These are phyloP conservation scores for Podosphaera aphanis DNA, from an alignment of 2,329 filamentous ascomycete species.

Conservation along the genomic window DNA sequence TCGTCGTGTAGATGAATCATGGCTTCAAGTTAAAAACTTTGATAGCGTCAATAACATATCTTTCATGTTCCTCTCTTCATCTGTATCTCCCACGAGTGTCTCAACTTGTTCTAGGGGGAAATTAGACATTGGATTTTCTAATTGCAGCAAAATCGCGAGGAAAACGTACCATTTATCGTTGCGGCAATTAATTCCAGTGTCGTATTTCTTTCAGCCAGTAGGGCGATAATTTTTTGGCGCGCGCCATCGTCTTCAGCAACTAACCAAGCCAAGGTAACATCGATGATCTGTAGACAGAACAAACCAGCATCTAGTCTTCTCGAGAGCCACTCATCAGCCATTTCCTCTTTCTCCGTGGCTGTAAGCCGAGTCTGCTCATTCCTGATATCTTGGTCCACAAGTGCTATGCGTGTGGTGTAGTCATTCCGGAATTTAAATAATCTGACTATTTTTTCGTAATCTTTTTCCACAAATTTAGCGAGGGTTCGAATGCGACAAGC, in stretches of 20 bases:
- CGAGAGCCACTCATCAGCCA: conserved; percentile 50
- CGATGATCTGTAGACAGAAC: conserved; percentile 60
- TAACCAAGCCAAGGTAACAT: conserved; percentile 74
- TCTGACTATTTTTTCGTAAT: conserved; percentile 64
- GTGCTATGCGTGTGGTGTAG: conserved; percentile 37
- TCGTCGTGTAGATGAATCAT: no score
- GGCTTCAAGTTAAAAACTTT: conserved; percentile 19
- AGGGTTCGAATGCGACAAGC: conserved; percentile 59
- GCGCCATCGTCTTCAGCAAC: conserved; percentile 70
- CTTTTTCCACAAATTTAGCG: conserved; percentile 87
- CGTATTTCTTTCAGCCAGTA: conserved; percentile 47
- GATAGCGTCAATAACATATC: conserved; percentile 44
- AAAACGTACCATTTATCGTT: conserved; percentile 37
- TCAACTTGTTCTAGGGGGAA: conserved; percentile 30
- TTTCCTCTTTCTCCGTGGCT: conserved; percentile 34
- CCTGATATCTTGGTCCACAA: conserved; percentile 39
- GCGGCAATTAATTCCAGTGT: conserved; percentile 34
- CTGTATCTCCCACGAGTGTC: conserved; percentile 28
- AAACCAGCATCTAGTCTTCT: conserved; percentile 62
- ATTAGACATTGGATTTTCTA: conserved; percentile 4
- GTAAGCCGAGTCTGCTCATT: conserved; percentile 29
- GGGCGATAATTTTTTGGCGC: conserved; percentile 33
- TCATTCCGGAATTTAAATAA: conserved; percentile 48
- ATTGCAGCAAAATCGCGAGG: not conserved
- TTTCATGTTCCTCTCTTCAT: conserved; percentile 27